Evolutionary conservation across 1,284 basidiomycete species (phyloP).

Genomic region (Psilocybe mexicana): DNA sequence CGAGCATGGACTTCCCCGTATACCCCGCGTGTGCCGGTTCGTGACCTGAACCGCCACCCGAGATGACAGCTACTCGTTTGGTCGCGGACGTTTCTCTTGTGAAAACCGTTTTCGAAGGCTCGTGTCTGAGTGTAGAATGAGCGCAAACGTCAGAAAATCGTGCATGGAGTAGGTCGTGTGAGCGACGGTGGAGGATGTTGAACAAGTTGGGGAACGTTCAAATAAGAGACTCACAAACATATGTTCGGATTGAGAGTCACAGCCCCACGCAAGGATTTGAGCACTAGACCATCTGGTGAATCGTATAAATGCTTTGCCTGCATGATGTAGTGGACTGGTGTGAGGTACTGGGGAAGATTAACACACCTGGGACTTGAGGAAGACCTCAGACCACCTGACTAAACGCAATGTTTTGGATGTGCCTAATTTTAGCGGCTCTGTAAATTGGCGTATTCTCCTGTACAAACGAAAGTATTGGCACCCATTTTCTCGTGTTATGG

Average conservation of each 20-base stretch:
- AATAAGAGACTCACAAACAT: conserved; percentile 41
- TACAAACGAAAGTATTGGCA: too few species aligned
- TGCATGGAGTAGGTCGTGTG: background rate
- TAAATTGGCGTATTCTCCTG: too few species aligned
- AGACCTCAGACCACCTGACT: background rate
- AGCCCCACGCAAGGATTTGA: conserved; percentile 55
- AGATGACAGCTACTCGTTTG: conserved; percentile 52
- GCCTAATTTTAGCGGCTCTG: background rate
- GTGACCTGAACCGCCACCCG: conserved; percentile 70
- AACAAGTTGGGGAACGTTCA: background rate
- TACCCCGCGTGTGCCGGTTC: conserved; percentile 68
- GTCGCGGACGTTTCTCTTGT: conserved; percentile 31
- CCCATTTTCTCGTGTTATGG: too few species aligned
- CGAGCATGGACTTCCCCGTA: conserved; percentile 61
- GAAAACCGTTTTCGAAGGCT: conserved; percentile 40
- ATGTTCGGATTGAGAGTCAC: conserved; percentile 52
- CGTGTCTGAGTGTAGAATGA: conserved; percentile 28
- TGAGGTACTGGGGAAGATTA: background rate
- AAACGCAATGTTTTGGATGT: background rate
- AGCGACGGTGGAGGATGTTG: conserved; percentile 3
- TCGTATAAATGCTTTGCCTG: conserved; percentile 42
- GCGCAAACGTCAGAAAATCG: background rate
- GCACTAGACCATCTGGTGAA: conserved; percentile 50
- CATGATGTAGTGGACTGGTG: conserved; percentile 20
- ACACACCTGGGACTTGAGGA: background rate